phyloP scores from a whole-genome alignment of 2,329 filamentous ascomycete species.

The Penicillium corylophilum region DNA sequence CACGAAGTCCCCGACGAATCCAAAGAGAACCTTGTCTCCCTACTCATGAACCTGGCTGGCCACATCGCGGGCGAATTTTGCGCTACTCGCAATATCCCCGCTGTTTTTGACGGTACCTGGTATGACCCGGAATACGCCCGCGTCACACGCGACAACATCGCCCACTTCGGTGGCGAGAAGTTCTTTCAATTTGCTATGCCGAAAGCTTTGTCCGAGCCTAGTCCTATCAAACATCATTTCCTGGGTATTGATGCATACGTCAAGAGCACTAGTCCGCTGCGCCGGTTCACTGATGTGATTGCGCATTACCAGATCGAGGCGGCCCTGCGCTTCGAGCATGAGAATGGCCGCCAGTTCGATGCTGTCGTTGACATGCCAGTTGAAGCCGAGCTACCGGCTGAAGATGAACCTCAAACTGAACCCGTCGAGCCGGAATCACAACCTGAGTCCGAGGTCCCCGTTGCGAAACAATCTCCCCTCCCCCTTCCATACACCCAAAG shows the following conservation, averaged over 20 bases:
- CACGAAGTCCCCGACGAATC: conserved; percentile 40
- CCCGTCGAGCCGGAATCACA: background rate
- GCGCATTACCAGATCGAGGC: conserved; percentile 66
- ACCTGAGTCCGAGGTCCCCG: background rate
- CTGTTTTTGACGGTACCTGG: conserved; percentile 38
- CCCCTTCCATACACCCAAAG: conserved; percentile 52
- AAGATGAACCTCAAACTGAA: background rate
- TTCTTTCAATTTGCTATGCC: conserved; percentile 40
- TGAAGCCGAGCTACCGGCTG: background rate
- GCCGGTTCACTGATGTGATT: conserved; percentile 61
- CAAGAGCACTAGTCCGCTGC: conserved; percentile 61
- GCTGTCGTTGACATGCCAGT: conserved; percentile 22
- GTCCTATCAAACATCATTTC: conserved; percentile 50
- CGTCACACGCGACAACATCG: conserved; percentile 39
- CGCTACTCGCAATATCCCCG: conserved; percentile 38
- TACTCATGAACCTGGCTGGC: conserved; percentile 57
- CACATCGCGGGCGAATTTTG: conserved; percentile 37
- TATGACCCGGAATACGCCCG: conserved; percentile 42
- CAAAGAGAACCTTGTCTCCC: conserved; percentile 42
- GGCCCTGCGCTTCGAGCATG: conserved; percentile 56
- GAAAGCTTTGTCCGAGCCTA: conserved; percentile 45
- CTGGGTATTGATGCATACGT: conserved; percentile 56
- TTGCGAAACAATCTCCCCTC: conserved; percentile 9
- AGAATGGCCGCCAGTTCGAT: conserved; percentile 44
- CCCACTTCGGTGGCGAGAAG: conserved; percentile 42